Evolutionary conservation across 805 yeast genomes (phyloP).

Genomic region (Barnettozyma pratensis): DNA sequence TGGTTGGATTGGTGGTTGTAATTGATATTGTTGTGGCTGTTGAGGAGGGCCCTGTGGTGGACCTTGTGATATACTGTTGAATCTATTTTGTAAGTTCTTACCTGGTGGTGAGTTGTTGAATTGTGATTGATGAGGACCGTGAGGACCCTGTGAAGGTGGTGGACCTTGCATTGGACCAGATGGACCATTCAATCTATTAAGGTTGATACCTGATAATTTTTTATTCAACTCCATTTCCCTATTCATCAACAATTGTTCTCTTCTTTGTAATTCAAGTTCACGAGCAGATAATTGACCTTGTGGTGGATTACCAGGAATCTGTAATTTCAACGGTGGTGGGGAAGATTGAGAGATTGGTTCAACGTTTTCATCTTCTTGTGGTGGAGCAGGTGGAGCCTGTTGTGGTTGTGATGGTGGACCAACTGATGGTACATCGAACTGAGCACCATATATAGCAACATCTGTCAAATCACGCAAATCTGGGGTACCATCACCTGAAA

Average conservation of each 20-base stretch:
- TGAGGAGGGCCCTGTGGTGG: conserved; percentile 1
- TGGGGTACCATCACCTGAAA: conserved; percentile 23
- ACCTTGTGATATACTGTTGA: conserved; percentile 14
- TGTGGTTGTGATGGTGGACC: neutral
- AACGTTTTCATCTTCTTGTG: neutral
- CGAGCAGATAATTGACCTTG: conserved; percentile 17
- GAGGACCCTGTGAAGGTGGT: conserved; percentile 5
- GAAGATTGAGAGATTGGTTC: conserved; percentile 16
- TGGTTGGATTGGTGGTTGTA: conserved; percentile 21
- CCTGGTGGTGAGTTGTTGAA: conserved; percentile 3
- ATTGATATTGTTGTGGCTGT: conserved; percentile 11
- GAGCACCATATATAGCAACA: conserved; percentile 18
- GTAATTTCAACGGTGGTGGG: conserved; percentile 5
- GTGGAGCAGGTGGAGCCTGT: neutral
- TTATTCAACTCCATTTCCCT: conserved; percentile 25
- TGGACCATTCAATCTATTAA: conserved; percentile 7
- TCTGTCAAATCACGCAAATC: conserved; percentile 25
- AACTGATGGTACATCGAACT: conserved; percentile 17
- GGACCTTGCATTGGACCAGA: conserved; percentile 9
- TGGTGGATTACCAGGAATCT: conserved; percentile 18
- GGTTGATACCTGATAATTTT: conserved; percentile 12
- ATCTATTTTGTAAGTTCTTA: conserved; percentile 5
- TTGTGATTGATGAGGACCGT: conserved; percentile 5
- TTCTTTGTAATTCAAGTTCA: conserved; percentile 24
- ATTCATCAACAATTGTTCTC: conserved; percentile 19